Evolutionary conservation across 164 flowering plant species (phyloP), one percentile per base, ranked within the genome.

Genomic region (Umbilicus rupestris): DNA sequence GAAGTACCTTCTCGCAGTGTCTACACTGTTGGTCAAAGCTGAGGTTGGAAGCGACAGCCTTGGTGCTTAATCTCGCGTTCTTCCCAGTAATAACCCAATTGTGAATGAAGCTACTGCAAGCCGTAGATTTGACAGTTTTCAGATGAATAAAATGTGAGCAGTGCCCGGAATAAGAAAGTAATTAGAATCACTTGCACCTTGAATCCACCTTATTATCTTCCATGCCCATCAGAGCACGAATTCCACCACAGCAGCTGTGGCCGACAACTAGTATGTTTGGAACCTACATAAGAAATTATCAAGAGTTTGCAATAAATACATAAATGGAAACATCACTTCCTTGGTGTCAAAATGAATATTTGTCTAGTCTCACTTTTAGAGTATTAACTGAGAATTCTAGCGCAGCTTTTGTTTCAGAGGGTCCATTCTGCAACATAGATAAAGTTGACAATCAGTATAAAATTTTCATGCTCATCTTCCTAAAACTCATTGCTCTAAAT

Each of bases 201-300:
- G 91, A 75, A 70, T 77, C 76, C 59, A 1, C 81, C 71, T 87
- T 89, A 55, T 55, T 5, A 42, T 91, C 96, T 52, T 77, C 75
- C 96, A 91, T 85, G 63, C 93, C 85, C 96, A 94, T 94, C 16
- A 94, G 87, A 42, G 99, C 97, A 65, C 78, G 87, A 60, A 92
- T 94, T 63, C 99, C 99, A 46, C 96, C 97, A 73, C 99, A 95
- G 57, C 94, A 75, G 70, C 96, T 89, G 75, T 94, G 99, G 47
- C 99, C 99, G 73, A 88, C 76, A 39, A 94, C 84, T 31, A 91
- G 75, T 63, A 94, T 80, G 69, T 94, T 88, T 70, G 79, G 81
- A 67, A 94, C 97, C 99, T 94, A 78, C 70, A 73, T 55, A 73
- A 63, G 24, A 62, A 68, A 64, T 50, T 50, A 7, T 20, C 17